A percentile compares a stretch with the other conserved stretches of the same genome.
phyloP scores from a whole-genome alignment of 805 yeast species.

The Sugiyamaella floridensis region DNA sequence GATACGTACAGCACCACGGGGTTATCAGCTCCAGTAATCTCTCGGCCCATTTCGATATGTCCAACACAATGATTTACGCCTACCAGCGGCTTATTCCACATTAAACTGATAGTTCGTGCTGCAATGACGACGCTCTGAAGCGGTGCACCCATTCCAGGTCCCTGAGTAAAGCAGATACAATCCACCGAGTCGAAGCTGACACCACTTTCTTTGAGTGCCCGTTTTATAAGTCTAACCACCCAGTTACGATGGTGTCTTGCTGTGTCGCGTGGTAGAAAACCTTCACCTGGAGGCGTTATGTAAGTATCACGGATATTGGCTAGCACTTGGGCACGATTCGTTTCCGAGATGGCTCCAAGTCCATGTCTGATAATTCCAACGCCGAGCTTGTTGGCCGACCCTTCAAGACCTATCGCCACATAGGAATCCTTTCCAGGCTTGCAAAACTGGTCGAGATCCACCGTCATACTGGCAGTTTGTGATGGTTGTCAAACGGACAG shows the following conservation, averaged over 20 bases:
- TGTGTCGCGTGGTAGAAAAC: conserved; percentile 91
- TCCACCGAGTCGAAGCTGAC: conserved; percentile 46
- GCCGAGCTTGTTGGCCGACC: conserved; percentile 94
- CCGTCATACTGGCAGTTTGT: conserved; percentile 13
- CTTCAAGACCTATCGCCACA: conserved; percentile 86
- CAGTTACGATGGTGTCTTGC: conserved; percentile 95
- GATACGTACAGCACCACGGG: conserved; percentile 96
- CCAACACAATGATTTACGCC: conserved; percentile 98
- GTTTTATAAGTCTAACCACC: conserved; percentile 72
- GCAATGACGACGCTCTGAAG: conserved; percentile 87
- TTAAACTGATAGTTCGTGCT: conserved; percentile 73
- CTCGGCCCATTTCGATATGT: conserved; percentile 98
- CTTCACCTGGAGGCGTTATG: conserved; percentile 96
- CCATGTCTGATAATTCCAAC: conserved; percentile 83
- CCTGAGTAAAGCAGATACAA: conserved; percentile 86
- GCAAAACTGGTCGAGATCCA: conserved; percentile 41
- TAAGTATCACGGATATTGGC: conserved; percentile 94
- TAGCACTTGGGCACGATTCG: conserved; percentile 65
- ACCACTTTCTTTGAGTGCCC: conserved; percentile 50
- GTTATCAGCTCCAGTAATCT: conserved; percentile 94
- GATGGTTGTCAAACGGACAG: too few relatives aligned
- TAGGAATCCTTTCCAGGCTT: conserved; percentile 35
- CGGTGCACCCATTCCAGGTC: conserved; percentile 99
- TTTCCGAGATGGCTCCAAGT: conserved; percentile 46
- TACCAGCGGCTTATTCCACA: conserved; percentile 79